Conservation (phyloP, 306 rosid species). For the Pachyrhizus erosus region DNA sequence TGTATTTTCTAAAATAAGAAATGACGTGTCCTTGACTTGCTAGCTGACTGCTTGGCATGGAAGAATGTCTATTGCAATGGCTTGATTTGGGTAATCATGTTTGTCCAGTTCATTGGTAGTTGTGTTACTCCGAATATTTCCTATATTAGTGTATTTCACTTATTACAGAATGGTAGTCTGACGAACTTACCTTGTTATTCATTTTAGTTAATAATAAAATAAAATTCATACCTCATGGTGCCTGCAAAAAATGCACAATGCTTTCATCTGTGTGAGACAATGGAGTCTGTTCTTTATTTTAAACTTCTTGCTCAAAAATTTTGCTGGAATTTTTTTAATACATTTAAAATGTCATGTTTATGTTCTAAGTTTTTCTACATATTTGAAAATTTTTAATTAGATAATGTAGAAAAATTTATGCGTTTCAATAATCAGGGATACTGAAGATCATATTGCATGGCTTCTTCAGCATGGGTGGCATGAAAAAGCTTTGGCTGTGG, state of each 20-base stretch:
- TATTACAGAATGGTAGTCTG: background rate
- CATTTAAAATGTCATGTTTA: conserved; percentile 17
- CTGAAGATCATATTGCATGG: conserved; percentile 99
- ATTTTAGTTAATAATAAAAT: too few species aligned
- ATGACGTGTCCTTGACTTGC: conserved; percentile 7
- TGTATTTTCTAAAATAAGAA: background rate
- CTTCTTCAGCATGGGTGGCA: conserved; percentile 97
- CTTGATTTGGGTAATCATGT: conserved; percentile 6
- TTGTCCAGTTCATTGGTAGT: background rate
- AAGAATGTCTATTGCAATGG: background rate
- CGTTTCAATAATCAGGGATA: conserved; percentile 70
- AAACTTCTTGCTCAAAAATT: background rate
- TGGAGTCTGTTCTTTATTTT: conserved; percentile 1
- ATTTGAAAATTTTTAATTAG: background rate
- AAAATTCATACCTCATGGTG: background rate
- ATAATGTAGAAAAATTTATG: conserved; percentile 40
- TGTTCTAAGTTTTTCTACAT: conserved; percentile 19
- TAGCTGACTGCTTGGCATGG: conserved; percentile 10
- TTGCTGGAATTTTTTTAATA: background rate
- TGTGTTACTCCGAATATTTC: background rate
- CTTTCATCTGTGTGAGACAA: background rate
- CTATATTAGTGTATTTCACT: background rate
- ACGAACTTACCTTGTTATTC: background rate
- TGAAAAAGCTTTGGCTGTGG: conserved; percentile 96
- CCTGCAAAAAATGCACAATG: background rate